These are phyloP conservation scores for Talaromyces islandicus DNA, from an alignment of 2,329 filamentous ascomycete genomes.

Conservation along the genomic window DNA sequence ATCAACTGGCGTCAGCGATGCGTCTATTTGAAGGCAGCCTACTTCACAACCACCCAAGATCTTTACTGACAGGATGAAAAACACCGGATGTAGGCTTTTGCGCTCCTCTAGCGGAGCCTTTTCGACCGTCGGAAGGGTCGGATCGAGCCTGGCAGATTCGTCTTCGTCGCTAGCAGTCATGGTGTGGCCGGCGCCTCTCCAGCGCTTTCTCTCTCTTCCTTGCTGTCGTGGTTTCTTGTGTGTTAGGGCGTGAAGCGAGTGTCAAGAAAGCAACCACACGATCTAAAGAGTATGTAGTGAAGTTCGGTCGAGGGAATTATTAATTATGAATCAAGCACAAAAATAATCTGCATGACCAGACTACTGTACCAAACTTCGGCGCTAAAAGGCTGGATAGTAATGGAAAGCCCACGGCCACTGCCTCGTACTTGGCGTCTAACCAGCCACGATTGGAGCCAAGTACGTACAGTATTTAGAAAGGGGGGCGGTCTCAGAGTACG, in stretches of 20 bases:
- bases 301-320: no score
- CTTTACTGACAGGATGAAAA: slow-evolving; percentile 63
- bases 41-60: slow-evolving; percentile 15
- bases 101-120: slow-evolving; percentile 64
- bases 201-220: not conserved
- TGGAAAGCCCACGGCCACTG: not conserved
- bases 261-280: not conserved
- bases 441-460: not conserved
- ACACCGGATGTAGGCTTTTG: slow-evolving; percentile 64
- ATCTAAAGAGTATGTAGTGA: no score
- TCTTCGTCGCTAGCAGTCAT: slow-evolving; percentile 4
- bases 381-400: not conserved
- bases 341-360: not conserved
- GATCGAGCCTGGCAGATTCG: slow-evolving; percentile 16
- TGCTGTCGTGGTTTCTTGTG: not conserved
- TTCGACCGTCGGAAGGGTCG: slow-evolving; percentile 72
- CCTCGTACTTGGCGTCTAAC: not conserved
- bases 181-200: not conserved
- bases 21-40: not conserved
- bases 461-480: not conserved
- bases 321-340: not conserved
- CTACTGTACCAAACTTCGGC: not conserved
- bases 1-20: not conserved
- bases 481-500: not conserved
- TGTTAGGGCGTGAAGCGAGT: not conserved